Evolutionary conservation across 2,329 filamentous ascomycete genomes (phyloP).

Genomic region (Verticillium albo-atrum): DNA sequence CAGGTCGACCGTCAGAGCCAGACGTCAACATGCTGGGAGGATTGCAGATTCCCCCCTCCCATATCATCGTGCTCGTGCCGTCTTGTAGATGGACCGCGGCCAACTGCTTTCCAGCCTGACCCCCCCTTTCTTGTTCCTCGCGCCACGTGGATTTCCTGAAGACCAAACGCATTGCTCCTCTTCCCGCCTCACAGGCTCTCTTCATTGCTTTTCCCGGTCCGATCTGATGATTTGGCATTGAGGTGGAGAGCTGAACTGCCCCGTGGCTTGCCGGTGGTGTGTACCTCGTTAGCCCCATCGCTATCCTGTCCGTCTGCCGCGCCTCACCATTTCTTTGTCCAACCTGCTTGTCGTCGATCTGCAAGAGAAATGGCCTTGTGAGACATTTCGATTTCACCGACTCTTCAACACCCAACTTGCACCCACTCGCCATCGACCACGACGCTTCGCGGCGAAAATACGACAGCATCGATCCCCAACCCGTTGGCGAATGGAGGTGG

Average conservation of each 20-base stretch:
- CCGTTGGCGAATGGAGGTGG: constrained; percentile 7
- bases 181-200: not conserved
- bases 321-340: not conserved
- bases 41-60: constrained; percentile 3
- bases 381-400: constrained; percentile 2
- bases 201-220: not conserved
- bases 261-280: not conserved
- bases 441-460: not conserved
- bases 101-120: not conserved
- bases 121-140: constrained; percentile 2
- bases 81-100: not conserved
- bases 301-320: not conserved
- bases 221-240: not conserved
- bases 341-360: not conserved
- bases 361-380: constrained; percentile 1
- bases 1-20: constrained; percentile 10
- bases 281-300: constrained; percentile 1
- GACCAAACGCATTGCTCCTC: not conserved
- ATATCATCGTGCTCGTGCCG: constrained; percentile 6
- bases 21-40: constrained; percentile 8
- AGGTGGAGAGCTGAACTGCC: not conserved
- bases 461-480: constrained; percentile 1
- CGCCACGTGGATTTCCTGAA: constrained; percentile 8
- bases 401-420: constrained; percentile 7
- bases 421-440: not conserved